Evolutionary conservation across 2,329 filamentous ascomycete genomes (phyloP), one percentile per base, ranked within the genome.

Genomic region (Xylariaceae sp.): DNA sequence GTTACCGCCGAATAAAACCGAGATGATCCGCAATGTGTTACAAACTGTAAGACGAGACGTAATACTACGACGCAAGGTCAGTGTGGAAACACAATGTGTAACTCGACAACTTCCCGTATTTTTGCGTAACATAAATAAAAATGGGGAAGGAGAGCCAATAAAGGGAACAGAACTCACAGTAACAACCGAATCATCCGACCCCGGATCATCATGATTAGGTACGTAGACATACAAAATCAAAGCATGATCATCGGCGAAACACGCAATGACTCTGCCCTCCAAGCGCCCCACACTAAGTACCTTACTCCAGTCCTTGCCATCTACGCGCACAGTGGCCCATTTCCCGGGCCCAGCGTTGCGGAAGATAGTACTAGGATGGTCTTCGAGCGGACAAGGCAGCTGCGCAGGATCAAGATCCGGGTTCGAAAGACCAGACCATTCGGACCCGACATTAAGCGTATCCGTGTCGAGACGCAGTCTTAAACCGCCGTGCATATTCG

Each of bases 401-500:
- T 90, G 84, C 11, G 73, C 74, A 1, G 88, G 88, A 63, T 96
- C 91, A 14, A 97, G 73, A 56, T 91, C 83, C 6, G 93, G 92
- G 64, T 97, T 96, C 45, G 83, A 82, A 23, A 98, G 78, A 2
- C 84, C 87, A 3, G 80, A 82, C 93, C 93, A 98, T 35, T 86
- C 79, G 58, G 86, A 93, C 47, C 83, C 84, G 46, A 97, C 94
- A 49, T 85, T 84, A 57, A 95, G 81, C 6, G 86, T 81, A 63
- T 97, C 91, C 1, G 90, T 93, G 27, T 79, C 77, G 49, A 96
- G 85, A 10, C 86, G 82, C 50, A 98, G 75, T 37, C 83, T 83
- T 46, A 98, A 71, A 47, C 83, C 84, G 17, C 93, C 93, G 66
- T 95, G 88, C 89, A 95, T 95, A 66, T 96, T 98, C 22, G 91